A percentile compares a stretch with the other conserved stretches of the same genome.
Conservation (phyloP, 169 alveolate genomes). For the Plasmodium coatneyi region DNA sequence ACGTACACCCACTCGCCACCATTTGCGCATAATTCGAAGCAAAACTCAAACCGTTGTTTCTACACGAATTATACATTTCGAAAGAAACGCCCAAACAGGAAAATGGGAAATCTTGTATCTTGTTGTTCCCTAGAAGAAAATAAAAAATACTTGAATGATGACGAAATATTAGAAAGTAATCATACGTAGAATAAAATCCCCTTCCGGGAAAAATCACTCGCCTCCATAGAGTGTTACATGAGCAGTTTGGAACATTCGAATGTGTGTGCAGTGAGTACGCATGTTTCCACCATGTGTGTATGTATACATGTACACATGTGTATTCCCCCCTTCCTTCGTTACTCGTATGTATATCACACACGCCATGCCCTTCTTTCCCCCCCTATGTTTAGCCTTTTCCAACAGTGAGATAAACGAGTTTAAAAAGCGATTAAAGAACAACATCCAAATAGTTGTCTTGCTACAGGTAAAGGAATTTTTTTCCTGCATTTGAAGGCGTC, state of each 20-base stretch:
- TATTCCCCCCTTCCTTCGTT: not conserved
- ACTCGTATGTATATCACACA: not conserved
- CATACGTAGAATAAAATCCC: not conserved
- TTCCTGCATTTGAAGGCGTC: not conserved
- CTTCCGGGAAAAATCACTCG: not conserved
- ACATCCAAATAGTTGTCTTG: constrained; percentile 67
- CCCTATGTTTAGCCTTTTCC: constrained; percentile 36
- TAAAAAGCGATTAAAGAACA: constrained; percentile 67
- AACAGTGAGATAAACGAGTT: constrained; percentile 59
- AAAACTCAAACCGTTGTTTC: constrained; percentile 18
- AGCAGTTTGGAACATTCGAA: not conserved
- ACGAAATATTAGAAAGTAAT: constrained; percentile 74
- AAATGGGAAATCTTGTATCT: constrained; percentile 73
- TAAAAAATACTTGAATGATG: constrained; percentile 70
- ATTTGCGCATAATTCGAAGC: constrained; percentile 14
- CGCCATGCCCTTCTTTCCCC: not conserved
- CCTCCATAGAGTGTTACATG: not conserved
- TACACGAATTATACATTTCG: not conserved
- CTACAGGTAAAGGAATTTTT: constrained; percentile 54
- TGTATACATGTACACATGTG: not conserved
- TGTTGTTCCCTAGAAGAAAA: constrained; percentile 73
- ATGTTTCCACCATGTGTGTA: not conserved
- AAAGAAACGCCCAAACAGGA: not conserved
- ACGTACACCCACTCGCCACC: not conserved
- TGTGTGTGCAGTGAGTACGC: not conserved